Evolutionary conservation across 2,329 filamentous ascomycete genomes (phyloP).

Genomic region (Rhynchosporium agropyri): DNA sequence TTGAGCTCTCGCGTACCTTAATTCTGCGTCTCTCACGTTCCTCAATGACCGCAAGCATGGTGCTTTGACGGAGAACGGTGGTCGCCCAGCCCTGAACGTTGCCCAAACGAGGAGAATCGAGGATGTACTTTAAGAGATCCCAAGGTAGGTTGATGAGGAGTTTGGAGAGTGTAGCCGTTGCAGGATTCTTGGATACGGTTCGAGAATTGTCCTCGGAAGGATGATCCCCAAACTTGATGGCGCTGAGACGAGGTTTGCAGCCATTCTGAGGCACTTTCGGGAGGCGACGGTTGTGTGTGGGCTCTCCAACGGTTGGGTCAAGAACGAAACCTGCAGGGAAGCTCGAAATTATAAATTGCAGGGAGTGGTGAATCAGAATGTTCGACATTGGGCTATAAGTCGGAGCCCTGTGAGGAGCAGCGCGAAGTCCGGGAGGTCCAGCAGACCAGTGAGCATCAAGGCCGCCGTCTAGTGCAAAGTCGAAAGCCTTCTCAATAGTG

Average conservation of each 20-base stretch:
- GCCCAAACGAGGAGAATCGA: constrained; percentile 62
- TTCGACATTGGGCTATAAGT: constrained; percentile 59
- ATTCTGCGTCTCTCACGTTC: constrained; percentile 60
- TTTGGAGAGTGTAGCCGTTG: constrained; percentile 58
- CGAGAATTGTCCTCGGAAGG: constrained; percentile 46
- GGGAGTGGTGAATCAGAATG: constrained; percentile 55
- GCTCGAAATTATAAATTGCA: constrained; percentile 62
- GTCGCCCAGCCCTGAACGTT: constrained; percentile 54
- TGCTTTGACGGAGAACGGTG: constrained; percentile 49
- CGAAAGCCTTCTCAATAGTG: constrained; percentile 61
- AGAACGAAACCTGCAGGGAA: constrained; percentile 64
- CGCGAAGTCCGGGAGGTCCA: constrained; percentile 38
- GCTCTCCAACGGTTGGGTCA: constrained; percentile 52
- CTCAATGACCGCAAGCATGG: constrained; percentile 53
- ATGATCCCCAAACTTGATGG: constrained; percentile 71
- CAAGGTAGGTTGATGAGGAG: constrained; percentile 73
- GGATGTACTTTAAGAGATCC: constrained; percentile 62
- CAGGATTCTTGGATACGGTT: constrained; percentile 38
- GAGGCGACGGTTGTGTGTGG: constrained; percentile 51
- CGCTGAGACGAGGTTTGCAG: constrained; percentile 57
- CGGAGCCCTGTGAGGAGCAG: constrained; percentile 27
- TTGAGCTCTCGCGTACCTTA: constrained; percentile 31
- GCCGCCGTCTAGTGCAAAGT: constrained; percentile 57
- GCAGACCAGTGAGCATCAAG: constrained; percentile 44
- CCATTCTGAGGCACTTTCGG: constrained; percentile 43